Base-by-base conservation (phyloP, 1,284 basidiomycete genomes). In the Fomitopsis betulina region DNA sequence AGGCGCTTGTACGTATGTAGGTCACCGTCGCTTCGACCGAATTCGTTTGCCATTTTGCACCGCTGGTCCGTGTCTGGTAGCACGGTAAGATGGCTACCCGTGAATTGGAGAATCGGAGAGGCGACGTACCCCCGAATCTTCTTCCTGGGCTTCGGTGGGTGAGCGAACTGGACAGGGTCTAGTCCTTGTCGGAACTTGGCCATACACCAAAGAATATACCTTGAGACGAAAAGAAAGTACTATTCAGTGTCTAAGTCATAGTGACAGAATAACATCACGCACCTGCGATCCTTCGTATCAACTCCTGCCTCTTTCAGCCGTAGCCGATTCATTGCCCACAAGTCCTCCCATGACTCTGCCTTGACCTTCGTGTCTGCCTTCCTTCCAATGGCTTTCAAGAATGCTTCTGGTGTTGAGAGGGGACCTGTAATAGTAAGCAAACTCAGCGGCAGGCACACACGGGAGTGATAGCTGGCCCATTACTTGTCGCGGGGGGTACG, bases 151-250 rank as follows among this genome's bases (percentile, higher is more conserved):
- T 73, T 81, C 10, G 79, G 70, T 53, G 85, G 82, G 62, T 89
- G 82, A 5, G 84, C 86, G 69, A 91, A 90, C 13, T 80, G 76
- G 21, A 74, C 66, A 2, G 88, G 76, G 1, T 82, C 73, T 39
- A 77, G 64, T 1, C 83, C 85, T 59, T 79, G 77, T 38, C 89
- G 79, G 70, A 80, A 93, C 67, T 89, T 92, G 67, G 90, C 84
- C 82, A 92, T 85, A 62, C 86, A 85, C 91, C 91, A 93, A 17
- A 93, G 73, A 60, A 92, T 82, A 66, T 92, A 93, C 66, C 89
- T 91, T 61, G 32, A 4, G n/a, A 49, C 43, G 53, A 23, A 37
- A 50, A 33, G 25, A 57, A 17, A 33, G 25, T 56, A 17, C 13
- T 6, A 21, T 15, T 15, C 5, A 55, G 55, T 42, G 40, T 38